A percentile compares a stretch with the other conserved stretches of the same genome.
Conservation (phyloP, 345 rosid species). For the Moringa oleifera region DNA sequence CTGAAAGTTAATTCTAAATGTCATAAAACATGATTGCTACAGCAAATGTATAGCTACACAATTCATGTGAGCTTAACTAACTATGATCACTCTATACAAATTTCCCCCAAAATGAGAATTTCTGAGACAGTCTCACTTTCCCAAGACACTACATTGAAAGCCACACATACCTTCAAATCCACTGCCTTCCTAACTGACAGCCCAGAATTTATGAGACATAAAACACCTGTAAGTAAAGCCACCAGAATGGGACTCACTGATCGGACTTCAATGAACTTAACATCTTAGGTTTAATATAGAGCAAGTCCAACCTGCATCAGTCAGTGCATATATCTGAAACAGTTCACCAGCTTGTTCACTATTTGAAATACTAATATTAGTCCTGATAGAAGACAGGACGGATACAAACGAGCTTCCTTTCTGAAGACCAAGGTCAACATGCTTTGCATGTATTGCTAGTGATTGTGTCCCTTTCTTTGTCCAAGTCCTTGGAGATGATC, state of each 20-base stretch:
- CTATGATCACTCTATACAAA: neutral
- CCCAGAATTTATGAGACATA: conserved; percentile 47
- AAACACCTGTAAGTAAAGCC: conserved; percentile 44
- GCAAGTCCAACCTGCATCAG: conserved; percentile 52
- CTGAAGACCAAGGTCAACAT: conserved; percentile 49
- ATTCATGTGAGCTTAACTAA: neutral
- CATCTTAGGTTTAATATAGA: conserved; percentile 11
- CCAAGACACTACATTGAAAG: neutral
- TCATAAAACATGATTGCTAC: conserved; percentile 4
- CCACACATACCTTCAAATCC: conserved; percentile 50
- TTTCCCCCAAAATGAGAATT: neutral
- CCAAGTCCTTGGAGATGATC: conserved; percentile 46
- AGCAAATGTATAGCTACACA: conserved; percentile 7
- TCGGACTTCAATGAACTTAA: conserved; percentile 13
- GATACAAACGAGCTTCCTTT: conserved; percentile 64
- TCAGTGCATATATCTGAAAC: conserved; percentile 47
- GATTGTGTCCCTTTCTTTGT: conserved; percentile 36
- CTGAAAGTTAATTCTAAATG: conserved; percentile 30
- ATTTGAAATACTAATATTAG: conserved; percentile 18
- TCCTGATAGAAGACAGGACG: conserved; percentile 37
- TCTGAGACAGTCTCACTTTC: neutral
- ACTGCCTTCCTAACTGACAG: conserved; percentile 43
- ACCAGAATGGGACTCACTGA: conserved; percentile 11
- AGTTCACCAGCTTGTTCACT: conserved; percentile 30
- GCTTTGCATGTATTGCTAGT: conserved; percentile 44